phyloP scores from a whole-genome alignment of 768 basidiomycete species.

The Grammothele lineata region DNA sequence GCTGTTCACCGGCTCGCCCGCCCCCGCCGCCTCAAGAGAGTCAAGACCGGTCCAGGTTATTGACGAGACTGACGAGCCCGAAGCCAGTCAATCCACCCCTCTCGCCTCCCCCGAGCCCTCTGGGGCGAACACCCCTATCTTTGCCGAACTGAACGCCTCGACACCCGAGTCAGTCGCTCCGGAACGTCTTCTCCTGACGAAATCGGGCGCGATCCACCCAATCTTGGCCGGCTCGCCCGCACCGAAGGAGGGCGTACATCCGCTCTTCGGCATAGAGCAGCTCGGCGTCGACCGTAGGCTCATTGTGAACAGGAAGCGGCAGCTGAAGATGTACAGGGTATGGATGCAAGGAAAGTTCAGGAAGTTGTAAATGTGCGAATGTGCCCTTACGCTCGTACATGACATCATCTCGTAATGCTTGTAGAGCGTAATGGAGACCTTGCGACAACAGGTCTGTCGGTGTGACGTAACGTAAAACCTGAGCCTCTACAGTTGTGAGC shows the following conservation, averaged over 20 bases:
- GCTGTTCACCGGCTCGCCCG: conserved; percentile 66
- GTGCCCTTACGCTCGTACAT: no score
- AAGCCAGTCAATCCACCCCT: not conserved
- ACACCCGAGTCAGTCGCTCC: not conserved
- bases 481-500: no score
- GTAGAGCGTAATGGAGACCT: no score
- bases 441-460: no score
- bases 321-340: conserved; percentile 95
- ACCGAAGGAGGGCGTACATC: conserved; percentile 35
- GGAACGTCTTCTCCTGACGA: not conserved
- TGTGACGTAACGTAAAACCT: no score
- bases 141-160: not conserved
- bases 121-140: not conserved
- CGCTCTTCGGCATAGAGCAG: conserved; percentile 76
- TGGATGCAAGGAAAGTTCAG: conserved; percentile 90
- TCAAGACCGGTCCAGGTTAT: conserved; percentile 29
- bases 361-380: conserved; percentile 32
- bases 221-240: not conserved
- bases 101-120: not conserved
- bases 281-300: conserved; percentile 88
- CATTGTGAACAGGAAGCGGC: conserved; percentile 89
- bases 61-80: conserved; percentile 30
- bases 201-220: conserved; percentile 8
- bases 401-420: no score
- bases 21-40: conserved; percentile 27